Base-by-base conservation (phyloP, 2,329 filamentous ascomycete genomes). In the Echinosphaeria canescens region DNA sequence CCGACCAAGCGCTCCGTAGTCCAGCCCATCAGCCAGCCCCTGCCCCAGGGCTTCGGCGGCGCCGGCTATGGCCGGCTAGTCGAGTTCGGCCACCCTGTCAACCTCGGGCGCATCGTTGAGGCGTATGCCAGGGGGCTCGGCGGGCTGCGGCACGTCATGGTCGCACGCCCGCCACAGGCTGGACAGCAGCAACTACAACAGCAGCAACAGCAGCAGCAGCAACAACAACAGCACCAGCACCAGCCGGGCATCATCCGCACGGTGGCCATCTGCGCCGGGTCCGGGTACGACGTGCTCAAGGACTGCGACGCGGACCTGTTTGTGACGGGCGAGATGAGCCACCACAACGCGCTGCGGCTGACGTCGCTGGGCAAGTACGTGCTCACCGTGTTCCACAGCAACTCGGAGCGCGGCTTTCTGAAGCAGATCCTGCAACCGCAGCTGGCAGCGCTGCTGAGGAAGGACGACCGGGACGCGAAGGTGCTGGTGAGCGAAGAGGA, bases 291-390 rank as follows among this genome's bases (percentile, higher is more conserved):
- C 22, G 60, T 95, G 13, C 63, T 93, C 31, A 67, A 69, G 33
- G 60, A 62, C 22, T 54, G 71, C 3, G 54, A 65, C 23, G 80
- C 82, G 0, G 81, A 93, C 41, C 48, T 95, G 22, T 50, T 90
- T 4, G 78, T 98, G 38, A 95, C 81, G 1, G 88, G 88, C 2
- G 88, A 98, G 53, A 66, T 95, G 57, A 78, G 69, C 40, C 88
- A 98, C 44, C 88, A 98, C 44, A 81, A 88, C 34, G 82, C 85
- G 3, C 61, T 98, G 30, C 68, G 76, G 22, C 80, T 82, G 2
- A 80, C 78, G 15, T 84, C 93, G 53, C 65, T 72, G 31, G 84
- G 84, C 2, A 73, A 73, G 34, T 75, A 70, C 29, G 78, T 95
- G 1, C 65, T 95, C 27, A 75, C 74, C 22, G 60, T 91, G 25